phyloP scores from a whole-genome alignment of 306 rosid genomes.

The Leucaena leucocephala region DNA sequence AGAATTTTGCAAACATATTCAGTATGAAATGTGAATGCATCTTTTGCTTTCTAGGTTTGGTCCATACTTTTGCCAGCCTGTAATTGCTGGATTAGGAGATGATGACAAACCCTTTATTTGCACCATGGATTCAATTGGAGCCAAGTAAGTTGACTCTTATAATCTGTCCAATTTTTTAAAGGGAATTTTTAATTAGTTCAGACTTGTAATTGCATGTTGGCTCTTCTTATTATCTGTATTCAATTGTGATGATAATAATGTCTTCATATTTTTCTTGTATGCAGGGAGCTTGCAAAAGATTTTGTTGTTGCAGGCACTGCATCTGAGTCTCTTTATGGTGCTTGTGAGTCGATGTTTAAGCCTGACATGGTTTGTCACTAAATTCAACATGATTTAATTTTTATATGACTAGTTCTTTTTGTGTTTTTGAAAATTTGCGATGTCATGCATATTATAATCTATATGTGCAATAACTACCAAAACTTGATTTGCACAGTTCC shows the following conservation, averaged over 20 bases:
- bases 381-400: slow-evolving; percentile 31
- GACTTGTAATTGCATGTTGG: neutral
- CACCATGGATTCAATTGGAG: slow-evolving; percentile 96
- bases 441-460: slow-evolving; percentile 6
- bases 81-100: slow-evolving; percentile 93
- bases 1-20: neutral
- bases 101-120: slow-evolving; percentile 92
- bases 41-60: slow-evolving; percentile 67
- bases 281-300: slow-evolving; percentile 97
- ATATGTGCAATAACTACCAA: neutral
- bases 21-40: slow-evolving; percentile 7
- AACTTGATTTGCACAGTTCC: slow-evolving; percentile 12
- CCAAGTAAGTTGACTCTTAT: slow-evolving; percentile 67
- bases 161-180: neutral
- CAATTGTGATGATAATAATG: slow-evolving; percentile 10
- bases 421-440: slow-evolving; percentile 12
- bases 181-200: neutral
- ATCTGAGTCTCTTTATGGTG: slow-evolving; percentile 97
- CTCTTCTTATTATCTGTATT: neutral
- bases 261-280: slow-evolving; percentile 30
- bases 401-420: neutral
- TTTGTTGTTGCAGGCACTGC: slow-evolving; percentile 98
- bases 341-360: slow-evolving; percentile 96
- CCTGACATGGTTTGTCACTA: slow-evolving; percentile 82
- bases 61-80: slow-evolving; percentile 95